Percentiles rank a stretch among this genome's conserved stretches.
These are phyloP conservation scores for Cercophora newfieldiana DNA, from an alignment of 495 filamentous ascomycete genomes.

Conservation along the genomic window DNA sequence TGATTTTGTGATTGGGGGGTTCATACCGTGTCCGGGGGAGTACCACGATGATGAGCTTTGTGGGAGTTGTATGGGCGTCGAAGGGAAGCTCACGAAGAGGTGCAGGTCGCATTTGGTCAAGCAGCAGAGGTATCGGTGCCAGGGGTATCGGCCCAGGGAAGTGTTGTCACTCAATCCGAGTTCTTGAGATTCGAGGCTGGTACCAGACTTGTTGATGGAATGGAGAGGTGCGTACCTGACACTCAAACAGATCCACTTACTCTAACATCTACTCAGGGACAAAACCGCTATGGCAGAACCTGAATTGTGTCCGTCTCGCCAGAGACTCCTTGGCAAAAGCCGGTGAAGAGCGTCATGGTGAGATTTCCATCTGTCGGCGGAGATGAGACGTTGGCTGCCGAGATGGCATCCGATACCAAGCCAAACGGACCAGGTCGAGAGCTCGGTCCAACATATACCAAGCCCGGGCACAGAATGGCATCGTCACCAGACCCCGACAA, in stretches of 20 bases:
- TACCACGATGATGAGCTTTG: background rate
- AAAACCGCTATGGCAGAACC: background rate
- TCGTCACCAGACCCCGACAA: background rate
- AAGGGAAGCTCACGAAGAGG: background rate
- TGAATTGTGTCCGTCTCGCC: background rate
- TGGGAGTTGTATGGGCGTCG: background rate
- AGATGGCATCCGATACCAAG: too few species aligned
- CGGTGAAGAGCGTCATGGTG: background rate
- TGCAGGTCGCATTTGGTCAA: background rate
- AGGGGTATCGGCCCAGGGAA: background rate
- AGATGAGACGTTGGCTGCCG: background rate
- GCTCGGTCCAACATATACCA: background rate
- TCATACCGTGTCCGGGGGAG: background rate
- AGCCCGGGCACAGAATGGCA: background rate
- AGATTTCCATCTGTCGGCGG: background rate
- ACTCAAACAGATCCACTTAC: background rate
- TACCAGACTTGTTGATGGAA: too few species aligned
- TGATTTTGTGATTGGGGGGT: conserved; percentile 14
- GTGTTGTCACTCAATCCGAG: conserved; percentile 8
- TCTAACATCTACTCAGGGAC: too few species aligned
- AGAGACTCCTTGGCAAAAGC: background rate
- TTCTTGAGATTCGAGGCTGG: background rate
- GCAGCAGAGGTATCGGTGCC: conserved; percentile 5
- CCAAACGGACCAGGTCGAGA: too few species aligned
- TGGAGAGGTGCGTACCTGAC: background rate